A percentile compares a stretch with the other conserved stretches of the same genome.
Conservation (phyloP, 2,329 filamentous ascomycete species). For the Fusarium sp. region DNA sequence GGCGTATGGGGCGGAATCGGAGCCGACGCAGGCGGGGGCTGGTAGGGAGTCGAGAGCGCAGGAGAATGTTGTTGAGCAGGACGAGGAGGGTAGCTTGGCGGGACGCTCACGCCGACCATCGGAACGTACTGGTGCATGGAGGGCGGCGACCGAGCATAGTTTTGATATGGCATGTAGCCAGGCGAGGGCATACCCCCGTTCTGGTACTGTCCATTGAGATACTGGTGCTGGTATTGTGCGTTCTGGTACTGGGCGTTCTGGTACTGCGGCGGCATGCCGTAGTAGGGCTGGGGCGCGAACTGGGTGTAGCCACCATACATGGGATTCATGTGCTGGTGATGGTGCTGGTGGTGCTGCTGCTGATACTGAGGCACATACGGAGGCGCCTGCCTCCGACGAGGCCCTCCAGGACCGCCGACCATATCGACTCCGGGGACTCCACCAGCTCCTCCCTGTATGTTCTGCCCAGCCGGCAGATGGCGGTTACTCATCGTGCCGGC, state of each 20-base stretch:
- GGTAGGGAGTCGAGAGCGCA: slow-evolving; percentile 66
- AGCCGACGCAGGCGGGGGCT: slow-evolving; percentile 59
- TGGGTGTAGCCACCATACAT: slow-evolving; percentile 65
- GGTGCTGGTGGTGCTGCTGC: slow-evolving; percentile 52
- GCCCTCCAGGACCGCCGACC: slow-evolving; percentile 49
- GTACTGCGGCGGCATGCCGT: slow-evolving; percentile 69
- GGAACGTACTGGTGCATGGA: slow-evolving; percentile 66
- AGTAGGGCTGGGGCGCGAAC: slow-evolving; percentile 59
- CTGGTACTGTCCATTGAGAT: slow-evolving; percentile 50
- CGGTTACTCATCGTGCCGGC: slow-evolving; percentile 81
- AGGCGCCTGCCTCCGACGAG: slow-evolving; percentile 52
- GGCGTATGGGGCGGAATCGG: slow-evolving; percentile 61
- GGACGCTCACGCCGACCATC: slow-evolving; percentile 59
- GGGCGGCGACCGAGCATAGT: slow-evolving; percentile 61
- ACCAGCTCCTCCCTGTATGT: slow-evolving; percentile 60
- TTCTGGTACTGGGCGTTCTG: slow-evolving; percentile 43
- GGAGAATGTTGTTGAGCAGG: slow-evolving; percentile 59
- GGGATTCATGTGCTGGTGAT: slow-evolving; percentile 55
- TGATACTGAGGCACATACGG: slow-evolving; percentile 53
- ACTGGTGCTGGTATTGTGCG: slow-evolving; percentile 51
- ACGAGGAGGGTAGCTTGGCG: slow-evolving; percentile 60
- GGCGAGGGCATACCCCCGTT: slow-evolving; percentile 53
- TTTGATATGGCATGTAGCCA: slow-evolving; percentile 55
- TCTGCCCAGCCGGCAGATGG: slow-evolving; percentile 82
- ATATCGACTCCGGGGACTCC: slow-evolving; percentile 50